Percentiles rank a stretch among this genome's conserved stretches.
Evolutionary conservation across 345 rosid species (phyloP).

Genomic region (Erysimum cheiranthoides): DNA sequence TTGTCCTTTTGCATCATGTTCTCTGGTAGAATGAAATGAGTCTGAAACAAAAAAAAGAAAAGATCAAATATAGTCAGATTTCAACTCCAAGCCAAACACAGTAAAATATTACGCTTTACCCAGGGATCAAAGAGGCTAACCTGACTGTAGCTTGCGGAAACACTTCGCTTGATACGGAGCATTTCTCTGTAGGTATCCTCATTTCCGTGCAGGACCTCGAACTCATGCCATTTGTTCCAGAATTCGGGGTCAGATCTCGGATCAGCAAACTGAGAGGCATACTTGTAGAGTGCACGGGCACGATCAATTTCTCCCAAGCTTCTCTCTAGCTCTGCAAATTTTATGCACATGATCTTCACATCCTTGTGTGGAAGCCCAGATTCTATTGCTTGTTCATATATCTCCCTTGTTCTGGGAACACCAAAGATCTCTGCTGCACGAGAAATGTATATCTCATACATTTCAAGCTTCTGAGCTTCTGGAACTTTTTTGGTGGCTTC

Average conservation of each 20-base stretch:
- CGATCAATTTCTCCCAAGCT: slow-evolving; percentile 95
- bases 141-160: slow-evolving; percentile 94
- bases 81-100: background rate
- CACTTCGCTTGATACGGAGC: slow-evolving; percentile 90
- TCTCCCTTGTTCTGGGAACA: slow-evolving; percentile 92
- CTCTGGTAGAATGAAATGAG: slow-evolving; percentile 88
- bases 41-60: slow-evolving; percentile 52
- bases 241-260: slow-evolving; percentile 87
- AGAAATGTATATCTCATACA: slow-evolving; percentile 94
- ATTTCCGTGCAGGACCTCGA: slow-evolving; percentile 94
- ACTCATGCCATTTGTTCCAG: slow-evolving; percentile 94
- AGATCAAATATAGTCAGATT: slow-evolving; percentile 16
- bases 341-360: slow-evolving; percentile 90
- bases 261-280: slow-evolving; percentile 92
- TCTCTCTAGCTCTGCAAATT: slow-evolving; percentile 90
- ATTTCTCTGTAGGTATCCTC: slow-evolving; percentile 97
- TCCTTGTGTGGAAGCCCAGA: slow-evolving; percentile 97
- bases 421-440: slow-evolving; percentile 97
- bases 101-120: background rate
- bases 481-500: slow-evolving; percentile 95
- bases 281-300: slow-evolving; percentile 75
- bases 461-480: slow-evolving; percentile 74
- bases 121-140: slow-evolving; percentile 45
- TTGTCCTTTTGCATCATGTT: slow-evolving; percentile 94
- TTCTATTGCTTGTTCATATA: slow-evolving; percentile 93